Evolutionary conservation across 2,329 filamentous ascomycete genomes (phyloP), one percentile per base, ranked within the genome.

Genomic region (Claviceps monticola): DNA sequence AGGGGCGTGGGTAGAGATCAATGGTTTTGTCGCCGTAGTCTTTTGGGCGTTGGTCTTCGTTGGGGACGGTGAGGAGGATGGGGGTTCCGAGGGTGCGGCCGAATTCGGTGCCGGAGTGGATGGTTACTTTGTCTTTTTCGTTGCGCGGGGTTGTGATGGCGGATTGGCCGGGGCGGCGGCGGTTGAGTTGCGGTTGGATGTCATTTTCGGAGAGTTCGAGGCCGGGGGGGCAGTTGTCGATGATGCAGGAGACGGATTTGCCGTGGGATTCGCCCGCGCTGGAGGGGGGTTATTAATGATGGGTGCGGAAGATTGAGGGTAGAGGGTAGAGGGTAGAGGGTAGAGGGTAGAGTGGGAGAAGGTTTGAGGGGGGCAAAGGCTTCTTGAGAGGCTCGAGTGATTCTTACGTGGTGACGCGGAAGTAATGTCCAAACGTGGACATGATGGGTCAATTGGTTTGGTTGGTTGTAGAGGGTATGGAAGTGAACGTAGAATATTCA

Each of bases 141-240:
- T 96, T 82, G 59, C 93, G 82, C 17, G 91, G 91, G 1, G 93
- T 97, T 2, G 89, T 95, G 62, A 97, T 85, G 56, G 83, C 82
- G 59, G 82, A 88, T 70, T 98, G 91, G 45, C 91, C 91, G 5
- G 91, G 91, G 54, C 91, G 80, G 55, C 91, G 80, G 57, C 91
- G 84, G 43, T 85, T 94, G 80, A 97, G 87, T 71, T 96, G 89
- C 48, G 89, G 89, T 71, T 98, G 91, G 65, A 97, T 94, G 64
- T 94, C 88, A 51, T 74, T 75, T 69, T 95, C 90, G 56, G 80
- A 85, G 67, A 97, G 81, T 61, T 83, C 74, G 76, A 97, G 84
- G 61, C 88, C 87, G 14, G 93, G 90, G 38, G 91, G 93, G 64
- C 82, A 86, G 61, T 89, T 89, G 66, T 97, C 91, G 69, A 97